A percentile compares a stretch with the other conserved stretches of the same genome.
These are phyloP conservation scores for Pilatotrama ljubarskyi DNA, from an alignment of 768 basidiomycete genomes.

Conservation along the genomic window DNA sequence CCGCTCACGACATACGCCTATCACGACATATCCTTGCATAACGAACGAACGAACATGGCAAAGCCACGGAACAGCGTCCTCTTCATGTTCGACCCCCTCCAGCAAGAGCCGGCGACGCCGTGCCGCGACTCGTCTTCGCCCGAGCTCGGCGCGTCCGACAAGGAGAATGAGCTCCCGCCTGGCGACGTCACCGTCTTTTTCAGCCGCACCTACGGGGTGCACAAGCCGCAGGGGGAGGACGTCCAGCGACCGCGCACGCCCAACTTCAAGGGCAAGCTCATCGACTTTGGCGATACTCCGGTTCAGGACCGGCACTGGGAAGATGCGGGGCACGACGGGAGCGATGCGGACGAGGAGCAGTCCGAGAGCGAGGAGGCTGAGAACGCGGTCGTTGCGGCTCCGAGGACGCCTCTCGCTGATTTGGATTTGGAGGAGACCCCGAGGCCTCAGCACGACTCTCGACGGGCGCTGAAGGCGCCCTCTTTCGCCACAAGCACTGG, in stretches of 20 bases:
- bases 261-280: slow-evolving; percentile 29
- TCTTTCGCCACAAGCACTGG: background rate
- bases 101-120: slow-evolving; percentile 26
- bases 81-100: slow-evolving; percentile 35
- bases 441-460: slow-evolving; percentile 8
- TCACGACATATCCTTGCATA: slow-evolving; percentile 1
- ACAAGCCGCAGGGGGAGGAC: slow-evolving; percentile 4
- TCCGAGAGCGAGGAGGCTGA: slow-evolving; percentile 13
- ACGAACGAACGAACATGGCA: slow-evolving; percentile 6
- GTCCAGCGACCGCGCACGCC: slow-evolving; percentile 21
- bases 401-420: slow-evolving; percentile 24
- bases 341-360: slow-evolving; percentile 15
- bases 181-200: slow-evolving; percentile 34
- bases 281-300: slow-evolving; percentile 32
- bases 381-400: background rate
- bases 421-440: slow-evolving; percentile 22
- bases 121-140: slow-evolving; percentile 30
- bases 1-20: slow-evolving; percentile 18
- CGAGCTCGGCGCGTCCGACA: slow-evolving; percentile 34
- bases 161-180: slow-evolving; percentile 33
- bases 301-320: slow-evolving; percentile 7
- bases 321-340: slow-evolving; percentile 13
- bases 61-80: slow-evolving; percentile 36
- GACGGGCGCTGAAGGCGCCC: slow-evolving; percentile 1
- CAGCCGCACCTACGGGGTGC: slow-evolving; percentile 28